These are phyloP conservation scores for Xylaria hypoxylon DNA, from an alignment of 2,329 filamentous ascomycete species.

Conservation along the genomic window DNA sequence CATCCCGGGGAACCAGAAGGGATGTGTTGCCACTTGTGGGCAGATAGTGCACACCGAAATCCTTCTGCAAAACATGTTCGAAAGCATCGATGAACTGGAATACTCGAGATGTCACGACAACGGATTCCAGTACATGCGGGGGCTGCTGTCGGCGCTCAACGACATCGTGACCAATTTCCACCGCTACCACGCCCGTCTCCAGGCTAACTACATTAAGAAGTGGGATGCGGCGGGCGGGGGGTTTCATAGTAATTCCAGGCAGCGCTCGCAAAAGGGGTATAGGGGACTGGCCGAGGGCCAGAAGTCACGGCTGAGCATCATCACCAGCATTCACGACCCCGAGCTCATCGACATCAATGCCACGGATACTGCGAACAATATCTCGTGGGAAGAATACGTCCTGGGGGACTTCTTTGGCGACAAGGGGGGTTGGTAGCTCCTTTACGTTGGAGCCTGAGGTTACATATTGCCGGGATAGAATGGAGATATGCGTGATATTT, in stretches of 20 bases:
- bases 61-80: background rate
- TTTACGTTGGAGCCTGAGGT: background rate
- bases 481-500: background rate
- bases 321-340: background rate
- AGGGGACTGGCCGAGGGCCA: background rate
- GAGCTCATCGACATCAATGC: background rate
- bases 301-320: background rate
- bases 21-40: too few species aligned
- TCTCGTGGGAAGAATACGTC: background rate
- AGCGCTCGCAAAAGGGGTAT: fast-evolving
- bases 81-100: background rate
- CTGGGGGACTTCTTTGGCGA: background rate
- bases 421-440: background rate
- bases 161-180: background rate
- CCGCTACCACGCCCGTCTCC: too few species aligned
- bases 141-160: background rate
- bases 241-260: background rate
- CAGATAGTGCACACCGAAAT: background rate
- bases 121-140: background rate
- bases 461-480: background rate
- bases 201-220: too few species aligned
- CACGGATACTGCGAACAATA: too few species aligned
- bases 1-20: too few species aligned
- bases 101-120: background rate
- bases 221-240: background rate